phyloP scores from a whole-genome alignment of 1,139 yeast genomes.

The Candida sp. region DNA sequence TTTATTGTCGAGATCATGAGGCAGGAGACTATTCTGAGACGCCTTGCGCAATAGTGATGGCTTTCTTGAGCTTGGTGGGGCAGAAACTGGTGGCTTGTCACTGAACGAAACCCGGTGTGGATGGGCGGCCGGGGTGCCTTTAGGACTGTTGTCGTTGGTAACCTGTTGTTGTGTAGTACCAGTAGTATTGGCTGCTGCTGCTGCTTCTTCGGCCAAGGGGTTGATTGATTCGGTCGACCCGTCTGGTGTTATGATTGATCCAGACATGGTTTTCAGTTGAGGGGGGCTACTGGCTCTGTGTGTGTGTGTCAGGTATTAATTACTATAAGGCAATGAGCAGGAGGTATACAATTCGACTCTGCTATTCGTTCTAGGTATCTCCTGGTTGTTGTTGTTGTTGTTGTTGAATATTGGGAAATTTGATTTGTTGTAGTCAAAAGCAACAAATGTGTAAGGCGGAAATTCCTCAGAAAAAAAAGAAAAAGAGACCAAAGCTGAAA shows the following conservation, averaged over 20 bases:
- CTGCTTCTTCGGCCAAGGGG: not conserved
- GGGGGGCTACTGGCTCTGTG: not conserved
- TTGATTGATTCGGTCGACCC: not conserved
- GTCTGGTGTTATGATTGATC: not conserved
- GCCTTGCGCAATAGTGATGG: slow-evolving; percentile 1
- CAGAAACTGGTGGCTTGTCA: not conserved
- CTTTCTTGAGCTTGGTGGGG: not conserved
- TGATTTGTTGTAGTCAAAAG: not conserved
- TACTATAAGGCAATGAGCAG: too few species aligned
- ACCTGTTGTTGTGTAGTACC: not conserved
- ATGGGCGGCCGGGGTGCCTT: not conserved
- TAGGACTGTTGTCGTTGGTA: not conserved
- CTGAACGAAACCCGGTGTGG: not conserved
- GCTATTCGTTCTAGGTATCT: too few species aligned
- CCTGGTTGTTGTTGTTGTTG: slow-evolving; percentile 3
- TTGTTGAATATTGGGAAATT: slow-evolving; percentile 4
- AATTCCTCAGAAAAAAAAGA: not conserved
- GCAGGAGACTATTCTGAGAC: not conserved
- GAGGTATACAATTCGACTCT: too few species aligned
- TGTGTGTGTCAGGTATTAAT: not conserved
- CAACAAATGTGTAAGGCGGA: not conserved
- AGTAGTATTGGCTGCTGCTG: not conserved
- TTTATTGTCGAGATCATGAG: not conserved
- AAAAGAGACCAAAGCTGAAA: not conserved
- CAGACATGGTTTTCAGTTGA: not conserved